Base-by-base conservation (phyloP, 768 basidiomycete genomes). In the Naganishia vishniacii region DNA sequence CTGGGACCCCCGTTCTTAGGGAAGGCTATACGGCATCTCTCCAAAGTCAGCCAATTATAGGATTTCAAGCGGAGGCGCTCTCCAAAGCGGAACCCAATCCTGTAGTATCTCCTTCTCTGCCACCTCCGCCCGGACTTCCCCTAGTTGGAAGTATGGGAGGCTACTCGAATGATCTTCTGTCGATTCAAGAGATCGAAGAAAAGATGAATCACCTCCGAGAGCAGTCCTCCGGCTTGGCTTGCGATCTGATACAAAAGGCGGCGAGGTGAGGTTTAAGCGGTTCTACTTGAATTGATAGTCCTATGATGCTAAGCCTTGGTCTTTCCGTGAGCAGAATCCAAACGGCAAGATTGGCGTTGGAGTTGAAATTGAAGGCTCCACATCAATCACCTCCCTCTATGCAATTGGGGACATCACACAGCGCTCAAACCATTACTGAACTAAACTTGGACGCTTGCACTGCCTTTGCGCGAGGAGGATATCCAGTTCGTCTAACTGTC, bases 161-260 rank as follows among this genome's bases (percentile, higher is more conserved):
- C 11, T 44, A 44, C n/a, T 15, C 37, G 53, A 56, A 34, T 23
- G 53, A 56, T 34, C 40, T 56, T 32, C 53, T 34, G 11, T 56
- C 34, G 11, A 56, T 56, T 12, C 20, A 40, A 3, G 53, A 56
- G 37, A 37, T 56, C 8, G 53, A 56, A 26, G 53, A 56, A 26
- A 56, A 56, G 23, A 56, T 56, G 53, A 23, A 12, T 4, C 34
- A 40, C 20, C 53, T 56, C n/a, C 53, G 37, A 12, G 34, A 56
- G 32, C 53, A 56, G 53, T 56, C 53, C 23, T 56, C 53, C 5
- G 53, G 53, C 12, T 15, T 56, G 53, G 53, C 53, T 9, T 32
- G 53, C 20, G 53, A 56, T 12, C 20, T 56, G 8, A 56, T 56
- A 23, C 53, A 56, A n/a, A 32, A 56, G 7, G 53, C 53, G 23